These are phyloP conservation scores for Phytophthora cryptogea DNA, from an alignment of 352 stramenopile genomes.

Conservation along the genomic window DNA sequence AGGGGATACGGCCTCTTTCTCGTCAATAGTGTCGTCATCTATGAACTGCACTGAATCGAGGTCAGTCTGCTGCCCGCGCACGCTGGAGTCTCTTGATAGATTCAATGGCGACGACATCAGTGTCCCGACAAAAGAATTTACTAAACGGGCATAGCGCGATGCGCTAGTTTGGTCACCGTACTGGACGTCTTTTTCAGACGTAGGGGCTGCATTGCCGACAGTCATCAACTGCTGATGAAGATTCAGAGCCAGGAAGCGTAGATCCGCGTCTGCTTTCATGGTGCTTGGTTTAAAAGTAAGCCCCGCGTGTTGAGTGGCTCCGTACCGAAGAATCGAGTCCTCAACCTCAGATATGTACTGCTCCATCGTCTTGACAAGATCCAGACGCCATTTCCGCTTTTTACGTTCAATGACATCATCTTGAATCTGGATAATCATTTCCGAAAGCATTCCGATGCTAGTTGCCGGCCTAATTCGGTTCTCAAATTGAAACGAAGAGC, in stretches of 20 bases:
- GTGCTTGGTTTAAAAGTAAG: slow-evolving; percentile 89
- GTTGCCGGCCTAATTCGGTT: slow-evolving; percentile 35
- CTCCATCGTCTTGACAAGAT: slow-evolving; percentile 78
- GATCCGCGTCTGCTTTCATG: slow-evolving; percentile 81
- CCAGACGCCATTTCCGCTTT: slow-evolving; percentile 79
- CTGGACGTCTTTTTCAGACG: slow-evolving; percentile 57
- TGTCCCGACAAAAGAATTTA: slow-evolving; percentile 63
- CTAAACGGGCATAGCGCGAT: slow-evolving; percentile 50
- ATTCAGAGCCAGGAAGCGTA: slow-evolving; percentile 84
- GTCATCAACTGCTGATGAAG: slow-evolving; percentile 86
- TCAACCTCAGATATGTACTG: slow-evolving; percentile 84
- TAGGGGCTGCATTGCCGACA: slow-evolving; percentile 69
- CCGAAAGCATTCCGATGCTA: slow-evolving; percentile 80
- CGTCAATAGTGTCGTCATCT: slow-evolving; percentile 37
- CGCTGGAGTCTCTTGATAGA: slow-evolving; percentile 32
- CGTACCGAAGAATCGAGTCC: slow-evolving; percentile 77
- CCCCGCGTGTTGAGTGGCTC: slow-evolving; percentile 61
- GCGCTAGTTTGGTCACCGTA: slow-evolving; percentile 43
- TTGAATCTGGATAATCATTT: slow-evolving; percentile 90
- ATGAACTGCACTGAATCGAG: slow-evolving; percentile 41
- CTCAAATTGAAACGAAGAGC: slow-evolving; percentile 12
- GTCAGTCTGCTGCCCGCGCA: slow-evolving; percentile 30
- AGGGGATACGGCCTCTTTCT: slow-evolving; percentile 12
- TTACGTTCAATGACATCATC: slow-evolving; percentile 79
- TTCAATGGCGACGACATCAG: slow-evolving; percentile 47